Percentiles rank a stretch among this genome's conserved stretches.
Evolutionary conservation across 2,329 filamentous ascomycete species (phyloP).

Genomic region (Talaromyces sp.): DNA sequence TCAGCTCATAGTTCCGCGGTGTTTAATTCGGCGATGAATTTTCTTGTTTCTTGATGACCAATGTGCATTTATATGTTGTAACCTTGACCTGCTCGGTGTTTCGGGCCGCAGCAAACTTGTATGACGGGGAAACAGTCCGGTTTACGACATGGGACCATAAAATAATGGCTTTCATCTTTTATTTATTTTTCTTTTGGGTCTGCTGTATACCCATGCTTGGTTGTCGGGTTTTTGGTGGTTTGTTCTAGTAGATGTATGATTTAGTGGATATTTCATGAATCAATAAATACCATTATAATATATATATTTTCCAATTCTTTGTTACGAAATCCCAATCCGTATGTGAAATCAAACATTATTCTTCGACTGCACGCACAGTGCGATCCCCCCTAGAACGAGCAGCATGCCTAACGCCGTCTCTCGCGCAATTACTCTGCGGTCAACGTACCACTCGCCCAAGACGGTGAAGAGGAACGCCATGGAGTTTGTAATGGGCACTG

Average conservation of each 20-base stretch:
- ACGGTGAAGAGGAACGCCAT: constrained; percentile 95
- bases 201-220: background rate
- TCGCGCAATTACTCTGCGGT: constrained; percentile 80
- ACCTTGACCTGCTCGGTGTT: background rate
- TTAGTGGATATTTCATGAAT: background rate
- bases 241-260: background rate
- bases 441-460: constrained; percentile 89
- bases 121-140: background rate
- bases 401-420: constrained; percentile 81
- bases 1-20: constrained; percentile 50
- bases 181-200: background rate
- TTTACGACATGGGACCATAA: background rate
- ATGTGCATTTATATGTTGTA: background rate
- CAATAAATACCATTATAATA: background rate
- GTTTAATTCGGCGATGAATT: constrained; percentile 26
- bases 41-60: background rate
- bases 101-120: background rate
- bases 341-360: background rate
- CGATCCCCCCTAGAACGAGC: constrained; percentile 74
- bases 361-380: constrained; percentile 66
- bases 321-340: no score
- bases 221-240: background rate
- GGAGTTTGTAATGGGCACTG: constrained; percentile 91
- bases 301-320: no score
- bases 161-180: background rate